Evolutionary conservation across 805 yeast species (phyloP).

Genomic region (Pichia manshurica): DNA sequence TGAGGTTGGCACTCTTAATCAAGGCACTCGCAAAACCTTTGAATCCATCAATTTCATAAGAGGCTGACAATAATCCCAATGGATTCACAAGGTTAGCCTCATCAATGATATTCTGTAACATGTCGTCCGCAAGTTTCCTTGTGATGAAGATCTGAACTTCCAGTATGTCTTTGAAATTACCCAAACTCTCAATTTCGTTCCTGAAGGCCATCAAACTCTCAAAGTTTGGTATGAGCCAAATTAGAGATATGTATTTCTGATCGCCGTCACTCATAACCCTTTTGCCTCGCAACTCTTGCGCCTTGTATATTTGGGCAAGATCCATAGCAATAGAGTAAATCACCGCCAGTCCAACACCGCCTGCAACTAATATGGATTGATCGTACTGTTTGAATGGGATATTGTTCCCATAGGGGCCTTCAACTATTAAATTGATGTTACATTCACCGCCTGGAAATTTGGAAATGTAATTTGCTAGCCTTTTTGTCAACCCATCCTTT

Average conservation of each 20-base stretch:
- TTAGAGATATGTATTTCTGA: conserved; percentile 22
- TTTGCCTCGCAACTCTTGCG: conserved; percentile 24
- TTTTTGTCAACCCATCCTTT: conserved; percentile 48
- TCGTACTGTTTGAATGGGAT: conserved; percentile 44
- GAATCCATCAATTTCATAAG: background rate
- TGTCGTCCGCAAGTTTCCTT: conserved; percentile 19
- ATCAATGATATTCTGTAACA: conserved; percentile 10
- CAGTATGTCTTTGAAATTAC: conserved; percentile 21
- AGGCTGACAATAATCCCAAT: background rate
- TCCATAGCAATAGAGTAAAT: conserved; percentile 42
- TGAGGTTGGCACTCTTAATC: background rate
- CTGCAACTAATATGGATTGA: conserved; percentile 48
- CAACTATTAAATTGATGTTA: conserved; percentile 41
- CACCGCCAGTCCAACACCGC: conserved; percentile 64
- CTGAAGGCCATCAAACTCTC: conserved; percentile 28
- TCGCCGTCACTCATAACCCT: conserved; percentile 5
- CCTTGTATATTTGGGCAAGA: conserved; percentile 30
- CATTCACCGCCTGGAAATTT: conserved; percentile 32
- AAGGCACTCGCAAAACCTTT: conserved; percentile 5
- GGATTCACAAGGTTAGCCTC: conserved; percentile 3
- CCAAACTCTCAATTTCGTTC: conserved; percentile 25
- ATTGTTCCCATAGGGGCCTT: conserved; percentile 55
- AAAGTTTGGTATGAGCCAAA: conserved; percentile 29
- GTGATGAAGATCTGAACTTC: conserved; percentile 28
- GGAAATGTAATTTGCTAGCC: conserved; percentile 31